Base-by-base conservation (phyloP, 1,284 basidiomycete genomes). In the Pseudomicrostroma phylloplanum region DNA sequence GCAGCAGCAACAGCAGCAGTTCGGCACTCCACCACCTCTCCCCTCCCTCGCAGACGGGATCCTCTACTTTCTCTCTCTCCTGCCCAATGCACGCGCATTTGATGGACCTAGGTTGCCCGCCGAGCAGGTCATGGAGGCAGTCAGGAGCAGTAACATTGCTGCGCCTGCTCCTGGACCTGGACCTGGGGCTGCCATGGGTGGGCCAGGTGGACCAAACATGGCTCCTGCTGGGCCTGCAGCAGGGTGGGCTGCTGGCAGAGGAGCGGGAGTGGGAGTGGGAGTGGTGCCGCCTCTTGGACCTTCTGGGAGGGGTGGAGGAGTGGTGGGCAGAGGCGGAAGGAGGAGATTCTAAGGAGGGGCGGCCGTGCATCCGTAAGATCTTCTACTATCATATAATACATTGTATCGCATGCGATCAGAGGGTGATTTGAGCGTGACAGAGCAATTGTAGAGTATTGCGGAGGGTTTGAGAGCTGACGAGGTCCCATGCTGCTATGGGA, bases 1-100 rank as follows among this genome's bases (percentile, higher is more conserved):
- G 46, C 46, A 48, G 46, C 46, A 48, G 46, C n/a, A 48, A 11
- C n/a, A 48, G 46, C 46, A 23, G 30, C 30, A 36, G 9, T 17
- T 17, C 21, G 43, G 43, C 12, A 21, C 17, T 6, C 43, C 43
- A 4, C 51, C 51, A 15, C 43, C 43, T n/a, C 43, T 21, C 43
- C 62, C 49, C 61, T 63, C 62, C 56, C 71, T 93, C 11, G 89
- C 90, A n/a, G 83, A 83, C 51, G 84, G 89, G 9, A 80, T 93
- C 30, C 84, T 85, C 11, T 89, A 87, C 86, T 94, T 96, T 78
- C 82, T 94, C 51, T 86, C 87, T 30, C 85, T 87, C 63, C 80
- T 96, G 51, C 92, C 92, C 12, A 80, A 83, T 36, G 82, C 88
- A 11, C 68, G 80, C 25, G 80, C 85, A 13, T 96, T 93, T 77